phyloP scores from a whole-genome alignment of 1,284 basidiomycete genomes.

The Entoloma clypeatum region DNA sequence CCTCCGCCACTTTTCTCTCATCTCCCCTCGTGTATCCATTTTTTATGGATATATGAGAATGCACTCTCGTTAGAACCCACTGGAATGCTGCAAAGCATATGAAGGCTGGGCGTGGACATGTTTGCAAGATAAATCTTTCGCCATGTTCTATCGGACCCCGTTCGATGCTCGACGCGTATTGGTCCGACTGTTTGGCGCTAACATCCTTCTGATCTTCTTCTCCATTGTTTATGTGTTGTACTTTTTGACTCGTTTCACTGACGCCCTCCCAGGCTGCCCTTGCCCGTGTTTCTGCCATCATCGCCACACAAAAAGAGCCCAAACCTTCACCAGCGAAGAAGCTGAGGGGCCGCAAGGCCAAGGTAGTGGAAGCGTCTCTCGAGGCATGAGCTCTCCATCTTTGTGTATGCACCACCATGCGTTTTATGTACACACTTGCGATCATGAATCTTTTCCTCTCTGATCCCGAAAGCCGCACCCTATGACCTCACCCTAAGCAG shows the following conservation, averaged over 20 bases:
- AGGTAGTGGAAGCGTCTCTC: slow-evolving; percentile 12
- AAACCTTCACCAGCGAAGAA: slow-evolving; percentile 73
- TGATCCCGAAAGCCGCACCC: no score
- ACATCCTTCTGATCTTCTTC: slow-evolving; percentile 37
- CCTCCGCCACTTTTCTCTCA: slow-evolving; percentile 15
- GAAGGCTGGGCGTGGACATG: slow-evolving; percentile 86
- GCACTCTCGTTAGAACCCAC: slow-evolving; percentile 77
- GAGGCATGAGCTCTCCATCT: slow-evolving; percentile 9
- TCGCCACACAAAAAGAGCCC: slow-evolving; percentile 68
- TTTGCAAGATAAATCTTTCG: slow-evolving; percentile 69
- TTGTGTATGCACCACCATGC: slow-evolving; percentile 20
- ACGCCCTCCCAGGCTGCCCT: slow-evolving; percentile 62
- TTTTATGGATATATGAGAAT: slow-evolving; percentile 24
- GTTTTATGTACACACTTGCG: slow-evolving; percentile 17
- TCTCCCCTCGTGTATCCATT: slow-evolving; percentile 16
- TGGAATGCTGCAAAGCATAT: slow-evolving; percentile 60
- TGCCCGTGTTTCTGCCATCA: slow-evolving; percentile 76
- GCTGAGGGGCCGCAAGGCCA: slow-evolving; percentile 66
- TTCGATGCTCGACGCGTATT: slow-evolving; percentile 55
- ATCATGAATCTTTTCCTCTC: slow-evolving; percentile 6
- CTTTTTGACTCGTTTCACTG: slow-evolving; percentile 20
- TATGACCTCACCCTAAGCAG: no score
- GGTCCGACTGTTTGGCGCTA: slow-evolving; percentile 68
- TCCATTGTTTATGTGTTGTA: slow-evolving; percentile 18
- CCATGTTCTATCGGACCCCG: slow-evolving; percentile 73